Percentiles rank a stretch among this genome's conserved stretches.
Conservation (phyloP, 495 filamentous ascomycete genomes). For the Copromyces sp. region DNA sequence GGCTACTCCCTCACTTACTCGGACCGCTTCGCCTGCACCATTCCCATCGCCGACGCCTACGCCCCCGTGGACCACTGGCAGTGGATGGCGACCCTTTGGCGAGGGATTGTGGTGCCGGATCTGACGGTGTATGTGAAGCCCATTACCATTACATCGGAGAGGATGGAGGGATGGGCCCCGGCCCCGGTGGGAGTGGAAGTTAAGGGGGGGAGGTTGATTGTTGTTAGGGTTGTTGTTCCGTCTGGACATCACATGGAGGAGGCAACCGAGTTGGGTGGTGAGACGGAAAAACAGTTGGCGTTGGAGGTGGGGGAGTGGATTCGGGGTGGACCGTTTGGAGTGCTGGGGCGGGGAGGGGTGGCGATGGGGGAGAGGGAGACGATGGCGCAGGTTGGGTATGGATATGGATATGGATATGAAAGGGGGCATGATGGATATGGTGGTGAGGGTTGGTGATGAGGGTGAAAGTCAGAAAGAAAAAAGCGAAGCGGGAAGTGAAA, state of each 20-base stretch:
- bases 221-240: constrained; percentile 18
- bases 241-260: constrained; percentile 10
- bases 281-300: constrained; percentile 56
- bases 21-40: constrained; percentile 58
- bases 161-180: background rate
- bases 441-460: background rate
- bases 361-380: constrained; percentile 1
- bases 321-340: constrained; percentile 30
- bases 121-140: constrained; percentile 62
- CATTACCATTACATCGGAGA: constrained; percentile 12
- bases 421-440: background rate
- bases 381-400: background rate
- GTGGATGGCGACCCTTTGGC: constrained; percentile 94
- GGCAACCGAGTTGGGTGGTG: constrained; percentile 44
- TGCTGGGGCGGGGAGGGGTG: constrained; percentile 3
- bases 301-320: constrained; percentile 84
- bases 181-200: constrained; percentile 40
- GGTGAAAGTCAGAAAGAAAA: background rate
- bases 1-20: constrained; percentile 68
- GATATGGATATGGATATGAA: background rate
- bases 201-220: constrained; percentile 30
- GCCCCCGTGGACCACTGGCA: constrained; percentile 89
- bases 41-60: constrained; percentile 70
- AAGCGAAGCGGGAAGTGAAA: background rate
- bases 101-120: constrained; percentile 76